phyloP scores from a whole-genome alignment of 495 filamentous ascomycete genomes.

The Aspergillus homomorphus region DNA sequence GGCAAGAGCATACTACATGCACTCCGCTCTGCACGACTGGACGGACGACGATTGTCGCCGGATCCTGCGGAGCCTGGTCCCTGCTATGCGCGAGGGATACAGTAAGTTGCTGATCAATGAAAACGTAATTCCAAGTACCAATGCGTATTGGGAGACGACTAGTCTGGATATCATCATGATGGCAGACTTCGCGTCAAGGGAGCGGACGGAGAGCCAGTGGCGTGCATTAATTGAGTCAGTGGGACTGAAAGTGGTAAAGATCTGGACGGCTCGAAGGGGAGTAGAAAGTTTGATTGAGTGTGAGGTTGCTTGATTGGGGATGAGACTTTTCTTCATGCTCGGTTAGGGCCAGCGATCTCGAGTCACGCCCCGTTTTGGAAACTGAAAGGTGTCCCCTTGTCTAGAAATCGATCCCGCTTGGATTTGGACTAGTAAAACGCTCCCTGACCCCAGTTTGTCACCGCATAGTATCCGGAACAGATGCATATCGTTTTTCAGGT shows the following conservation, averaged over 20 bases:
- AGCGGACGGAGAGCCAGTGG: conserved; percentile 38
- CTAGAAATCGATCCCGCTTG: too few species aligned
- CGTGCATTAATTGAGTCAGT: conserved; percentile 28
- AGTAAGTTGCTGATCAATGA: conserved; percentile 48
- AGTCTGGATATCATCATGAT: conserved; percentile 39
- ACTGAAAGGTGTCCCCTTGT: too few species aligned
- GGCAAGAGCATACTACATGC: conserved; percentile 43
- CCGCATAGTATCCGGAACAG: too few species aligned
- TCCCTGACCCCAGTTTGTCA: too few species aligned
- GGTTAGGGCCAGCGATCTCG: too few species aligned
- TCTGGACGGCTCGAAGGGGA: conserved; percentile 32
- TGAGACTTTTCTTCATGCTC: too few species aligned
- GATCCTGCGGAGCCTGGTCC: conserved; percentile 33
- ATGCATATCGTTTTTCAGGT: too few species aligned
- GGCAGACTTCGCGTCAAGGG: conserved; percentile 29
- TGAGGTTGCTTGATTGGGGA: conserved; percentile 22
- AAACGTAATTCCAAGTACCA: conserved; percentile 35
- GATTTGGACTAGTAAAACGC: too few species aligned
- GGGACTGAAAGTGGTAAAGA: conserved; percentile 38
- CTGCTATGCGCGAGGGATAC: conserved; percentile 41
- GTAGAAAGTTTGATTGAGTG: conserved; percentile 42
- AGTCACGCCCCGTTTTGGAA: too few species aligned
- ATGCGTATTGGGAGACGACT: conserved; percentile 38
- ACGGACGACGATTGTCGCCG: conserved; percentile 32
- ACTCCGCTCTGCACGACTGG: conserved; percentile 47